Base-by-base conservation (phyloP, 2,329 filamentous ascomycete species). In the Trichoderma gracile region DNA sequence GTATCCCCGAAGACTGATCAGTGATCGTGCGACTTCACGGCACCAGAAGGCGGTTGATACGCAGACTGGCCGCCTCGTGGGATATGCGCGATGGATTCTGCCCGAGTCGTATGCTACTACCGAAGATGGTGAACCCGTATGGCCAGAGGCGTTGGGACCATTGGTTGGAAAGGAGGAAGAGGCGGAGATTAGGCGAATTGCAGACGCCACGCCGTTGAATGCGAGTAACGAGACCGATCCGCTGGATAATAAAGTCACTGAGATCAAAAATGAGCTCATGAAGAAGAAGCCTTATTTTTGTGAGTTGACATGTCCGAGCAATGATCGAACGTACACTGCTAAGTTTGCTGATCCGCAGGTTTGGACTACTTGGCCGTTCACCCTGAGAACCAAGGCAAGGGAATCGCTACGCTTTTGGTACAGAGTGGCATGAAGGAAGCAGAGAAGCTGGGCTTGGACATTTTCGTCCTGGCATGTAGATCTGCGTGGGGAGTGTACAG, bases 351-450 rank as follows among this genome's bases (percentile, higher is more conserved):
- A 23, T 38, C 17, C 1, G 45, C 23, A 72, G 71, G 54, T 7
- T 69, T 74, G 6, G 71, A 73, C 10, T 74, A 71, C 55, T 50
- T 74, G 23, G 73, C 72, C 17, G 72, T 74, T 6, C 70, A 73
- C 55, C 72, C 72, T 1, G 70, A 74, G 4, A 68, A 70, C 17
- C 67, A 70, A 60, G 67, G 71, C 9, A 69, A 73, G 40, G 73
- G 73, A 8, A 65, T 75, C 38, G 72, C 64, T 1, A 70, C 68
- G 0, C 53, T 65, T 9, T 66, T 74, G 17, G 69, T 74, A 6
- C 42, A 71, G 57, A 71, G 65, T 17, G 73, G 70, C 5, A 69
- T 74, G 8, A 57, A 49, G 21, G 47, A 67, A 55, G 72, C 72
- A 14, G 65, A 68, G 50, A 68, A 70, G 63, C 30, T 70, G 40